Evolutionary conservation across 1,284 basidiomycete genomes (phyloP).

Genomic region (Apiotrichum mycotoxinovorans): DNA sequence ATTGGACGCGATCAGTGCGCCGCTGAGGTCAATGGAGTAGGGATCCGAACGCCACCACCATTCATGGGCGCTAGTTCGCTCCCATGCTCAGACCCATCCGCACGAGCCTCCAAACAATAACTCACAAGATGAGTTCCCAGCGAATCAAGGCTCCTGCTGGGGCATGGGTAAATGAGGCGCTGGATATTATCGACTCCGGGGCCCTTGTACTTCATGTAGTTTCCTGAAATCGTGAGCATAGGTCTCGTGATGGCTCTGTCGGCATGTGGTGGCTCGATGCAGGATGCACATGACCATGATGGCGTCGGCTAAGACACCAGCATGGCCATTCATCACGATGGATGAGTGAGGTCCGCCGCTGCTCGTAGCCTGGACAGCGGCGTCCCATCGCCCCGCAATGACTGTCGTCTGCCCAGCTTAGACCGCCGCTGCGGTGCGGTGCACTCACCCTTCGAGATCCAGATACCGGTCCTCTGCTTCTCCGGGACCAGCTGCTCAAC

Average conservation of each 20-base stretch:
- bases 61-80: background rate
- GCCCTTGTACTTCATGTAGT: conserved; percentile 81
- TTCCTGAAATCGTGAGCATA: conserved; percentile 51
- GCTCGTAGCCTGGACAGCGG: too few species aligned
- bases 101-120: background rate
- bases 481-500: conserved; percentile 66
- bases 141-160: conserved; percentile 60
- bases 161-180: conserved; percentile 85
- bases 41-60: background rate
- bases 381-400: too few species aligned
- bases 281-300: background rate
- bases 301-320: too few species aligned
- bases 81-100: background rate
- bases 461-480: conserved; percentile 62
- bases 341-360: too few species aligned
- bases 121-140: conserved; percentile 75
- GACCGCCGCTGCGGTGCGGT: too few species aligned
- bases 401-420: too few species aligned
- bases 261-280: background rate
- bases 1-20: too few species aligned
- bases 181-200: conserved; percentile 63
- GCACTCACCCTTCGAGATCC: conserved; percentile 60
- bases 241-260: background rate
- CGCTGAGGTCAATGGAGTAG: too few species aligned
- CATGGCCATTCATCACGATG: too few species aligned